Evolutionary conservation across 2,329 filamentous ascomycete genomes (phyloP).

Genomic region (Sclerotinia minor): DNA sequence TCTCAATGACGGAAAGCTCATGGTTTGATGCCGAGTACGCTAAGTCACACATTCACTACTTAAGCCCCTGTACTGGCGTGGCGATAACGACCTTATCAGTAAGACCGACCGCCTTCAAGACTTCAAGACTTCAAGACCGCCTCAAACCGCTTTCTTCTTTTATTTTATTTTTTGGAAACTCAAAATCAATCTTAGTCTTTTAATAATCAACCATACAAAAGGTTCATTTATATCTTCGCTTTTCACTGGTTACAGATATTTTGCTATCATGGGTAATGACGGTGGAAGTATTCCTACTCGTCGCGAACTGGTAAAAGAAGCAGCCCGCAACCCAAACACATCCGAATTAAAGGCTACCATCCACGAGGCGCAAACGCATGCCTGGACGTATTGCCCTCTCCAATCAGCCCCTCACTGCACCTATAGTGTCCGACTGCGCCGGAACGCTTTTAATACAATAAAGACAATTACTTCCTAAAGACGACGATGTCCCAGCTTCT

Average conservation of each 20-base stretch:
- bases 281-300: slow-evolving; percentile 95
- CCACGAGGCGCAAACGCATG: slow-evolving; percentile 80
- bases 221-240: neutral
- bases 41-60: slow-evolving; percentile 4
- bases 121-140: neutral
- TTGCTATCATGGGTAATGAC: slow-evolving; percentile 81
- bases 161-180: neutral
- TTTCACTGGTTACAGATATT: neutral
- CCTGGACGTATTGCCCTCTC: slow-evolving; percentile 86
- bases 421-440: slow-evolving; percentile 76
- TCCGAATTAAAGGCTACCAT: slow-evolving; percentile 87
- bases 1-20: slow-evolving; percentile 4
- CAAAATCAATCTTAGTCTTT: neutral
- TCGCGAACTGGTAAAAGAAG: slow-evolving; percentile 92
- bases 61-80: neutral
- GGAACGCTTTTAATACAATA: slow-evolving; percentile 94
- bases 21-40: slow-evolving; percentile 1
- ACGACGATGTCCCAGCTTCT: slow-evolving; percentile 49
- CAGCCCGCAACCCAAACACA: slow-evolving; percentile 76
- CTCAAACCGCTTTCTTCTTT: neutral
- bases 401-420: slow-evolving; percentile 65
- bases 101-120: too few species aligned
- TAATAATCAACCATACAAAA: neutral
- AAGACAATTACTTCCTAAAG: slow-evolving; percentile 69
- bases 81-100: slow-evolving; percentile 15